Percentiles rank a stretch among this genome's conserved stretches.
Evolutionary conservation across 176 grass and related monocot genomes (phyloP).

Genomic region (Juncus effusus): DNA sequence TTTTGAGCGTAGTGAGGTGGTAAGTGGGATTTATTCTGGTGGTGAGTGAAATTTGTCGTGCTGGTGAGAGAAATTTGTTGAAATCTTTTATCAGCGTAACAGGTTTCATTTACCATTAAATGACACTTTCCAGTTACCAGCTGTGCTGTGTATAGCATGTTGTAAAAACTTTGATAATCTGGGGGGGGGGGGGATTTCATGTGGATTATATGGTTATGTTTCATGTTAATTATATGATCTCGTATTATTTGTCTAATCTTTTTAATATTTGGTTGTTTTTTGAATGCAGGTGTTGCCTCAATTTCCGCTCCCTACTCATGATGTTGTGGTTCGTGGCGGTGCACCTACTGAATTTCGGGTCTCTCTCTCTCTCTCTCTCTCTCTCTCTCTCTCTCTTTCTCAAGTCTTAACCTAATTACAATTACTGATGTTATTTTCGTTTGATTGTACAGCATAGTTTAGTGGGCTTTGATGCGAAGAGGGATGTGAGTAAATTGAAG

Average conservation of each 20-base stretch:
- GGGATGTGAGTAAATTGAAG: conserved; percentile 36
- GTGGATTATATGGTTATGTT: conserved; percentile 6
- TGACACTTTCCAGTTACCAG: too few species aligned
- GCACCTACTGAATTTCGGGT: conserved; percentile 70
- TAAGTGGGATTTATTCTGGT: too few species aligned
- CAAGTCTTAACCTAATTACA: not conserved
- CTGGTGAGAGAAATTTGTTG: too few species aligned
- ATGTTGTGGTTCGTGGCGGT: conserved; percentile 57
- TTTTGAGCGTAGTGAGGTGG: too few species aligned
- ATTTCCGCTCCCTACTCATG: conserved; percentile 75
- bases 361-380: not conserved
- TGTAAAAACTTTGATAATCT: too few species aligned
- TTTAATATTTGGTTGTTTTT: not conserved
- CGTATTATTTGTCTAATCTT: not conserved
- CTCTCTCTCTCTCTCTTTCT: not conserved
- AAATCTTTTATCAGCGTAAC: too few species aligned
- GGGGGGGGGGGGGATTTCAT: too few species aligned
- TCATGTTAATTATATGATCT: not conserved
- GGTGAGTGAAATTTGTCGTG: too few species aligned
- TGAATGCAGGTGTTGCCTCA: conserved; percentile 50
- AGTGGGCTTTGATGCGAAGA: conserved; percentile 71
- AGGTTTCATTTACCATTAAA: too few species aligned
- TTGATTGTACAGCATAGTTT: conserved; percentile 49
- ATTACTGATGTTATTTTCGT: not conserved
- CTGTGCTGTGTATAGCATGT: too few species aligned